Conservation (phyloP, 2,329 filamentous ascomycete species). For the Aspergillus persii region DNA sequence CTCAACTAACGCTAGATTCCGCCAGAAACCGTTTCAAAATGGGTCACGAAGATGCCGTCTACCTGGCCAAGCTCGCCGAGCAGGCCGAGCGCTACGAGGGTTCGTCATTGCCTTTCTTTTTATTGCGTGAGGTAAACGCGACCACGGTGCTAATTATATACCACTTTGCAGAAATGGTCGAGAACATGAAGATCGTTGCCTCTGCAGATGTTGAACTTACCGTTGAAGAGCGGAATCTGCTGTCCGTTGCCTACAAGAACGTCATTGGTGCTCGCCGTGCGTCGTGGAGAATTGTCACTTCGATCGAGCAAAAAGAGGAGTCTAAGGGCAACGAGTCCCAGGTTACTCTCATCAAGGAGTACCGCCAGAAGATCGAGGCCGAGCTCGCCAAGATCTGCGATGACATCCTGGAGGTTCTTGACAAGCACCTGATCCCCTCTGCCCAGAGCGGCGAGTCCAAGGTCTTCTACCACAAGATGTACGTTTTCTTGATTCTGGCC, state of each 20-base stretch:
- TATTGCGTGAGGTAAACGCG: not conserved
- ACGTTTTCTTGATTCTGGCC: constrained; percentile 30
- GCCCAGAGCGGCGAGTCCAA: constrained; percentile 96
- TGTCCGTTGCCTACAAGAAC: constrained; percentile 99
- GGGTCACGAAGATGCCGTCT: constrained; percentile 99
- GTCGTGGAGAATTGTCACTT: constrained; percentile 97
- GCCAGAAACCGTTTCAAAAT: constrained; percentile 62
- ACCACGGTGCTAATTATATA: constrained; percentile 19
- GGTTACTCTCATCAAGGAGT: constrained; percentile 91
- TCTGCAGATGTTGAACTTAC: constrained; percentile 78
- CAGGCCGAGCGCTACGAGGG: constrained; percentile 99
- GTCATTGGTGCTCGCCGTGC: constrained; percentile 95
- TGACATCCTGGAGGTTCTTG: constrained; percentile 92
- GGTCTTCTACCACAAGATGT: constrained; percentile 99
- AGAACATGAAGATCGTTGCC: constrained; percentile 99
- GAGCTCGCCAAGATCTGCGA: constrained; percentile 98
- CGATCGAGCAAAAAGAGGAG: constrained; percentile 99
- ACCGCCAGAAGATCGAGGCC: constrained; percentile 96
- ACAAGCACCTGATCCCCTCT: constrained; percentile 89
- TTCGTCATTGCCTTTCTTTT: constrained; percentile 48
- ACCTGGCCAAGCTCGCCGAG: constrained; percentile 99
- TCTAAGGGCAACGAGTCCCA: constrained; percentile 95
- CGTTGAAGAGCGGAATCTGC: constrained; percentile 95
- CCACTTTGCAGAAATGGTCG: constrained; percentile 80
- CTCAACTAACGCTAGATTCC: constrained; percentile 12